These are phyloP conservation scores for Cystobasidiopsis lactophilus DNA, from an alignment of 768 basidiomycete genomes.

Conservation along the genomic window DNA sequence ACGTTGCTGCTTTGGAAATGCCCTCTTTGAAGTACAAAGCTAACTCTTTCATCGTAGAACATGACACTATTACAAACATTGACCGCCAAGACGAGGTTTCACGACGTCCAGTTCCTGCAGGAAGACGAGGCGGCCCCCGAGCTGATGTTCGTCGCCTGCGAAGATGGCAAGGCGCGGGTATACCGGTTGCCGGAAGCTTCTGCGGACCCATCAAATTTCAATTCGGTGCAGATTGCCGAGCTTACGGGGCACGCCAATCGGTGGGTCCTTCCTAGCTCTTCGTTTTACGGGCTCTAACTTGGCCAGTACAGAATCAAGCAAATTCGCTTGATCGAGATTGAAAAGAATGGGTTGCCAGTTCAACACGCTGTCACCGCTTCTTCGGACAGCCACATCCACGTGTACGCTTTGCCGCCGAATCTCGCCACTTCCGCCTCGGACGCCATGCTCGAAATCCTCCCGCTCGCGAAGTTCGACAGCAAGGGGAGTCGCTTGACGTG, in stretches of 20 bases:
- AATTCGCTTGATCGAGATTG: conserved; percentile 36
- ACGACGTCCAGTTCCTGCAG: conserved; percentile 54
- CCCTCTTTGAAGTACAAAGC: neutral
- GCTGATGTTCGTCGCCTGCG: conserved; percentile 59
- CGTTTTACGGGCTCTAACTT: neutral
- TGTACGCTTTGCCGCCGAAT: conserved; percentile 46
- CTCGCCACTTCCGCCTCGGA: conserved; percentile 16
- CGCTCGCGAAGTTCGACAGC: conserved; percentile 52
- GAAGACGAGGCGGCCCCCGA: conserved; percentile 30
- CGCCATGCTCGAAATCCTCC: conserved; percentile 26
- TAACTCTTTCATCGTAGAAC: conserved; percentile 32
- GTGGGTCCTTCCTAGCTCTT: no score
- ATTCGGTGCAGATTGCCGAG: conserved; percentile 42
- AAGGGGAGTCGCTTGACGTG: conserved; percentile 73
- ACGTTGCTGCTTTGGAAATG: conserved; percentile 12
- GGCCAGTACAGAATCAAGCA: conserved; percentile 48
- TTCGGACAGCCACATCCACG: conserved; percentile 64
- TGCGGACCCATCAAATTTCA: conserved; percentile 12
- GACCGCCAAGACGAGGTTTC: conserved; percentile 57
- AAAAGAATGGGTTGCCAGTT: conserved; percentile 28
- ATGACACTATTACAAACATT: conserved; percentile 57
- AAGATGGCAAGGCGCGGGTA: conserved; percentile 67
- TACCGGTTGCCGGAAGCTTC: conserved; percentile 23
- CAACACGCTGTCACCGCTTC: conserved; percentile 50
- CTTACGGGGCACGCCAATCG: conserved; percentile 68